A percentile compares a stretch with the other conserved stretches of the same genome.
Evolutionary conservation across 352 stramenopile species (phyloP).

Genomic region (Pythium pyrilobum): DNA sequence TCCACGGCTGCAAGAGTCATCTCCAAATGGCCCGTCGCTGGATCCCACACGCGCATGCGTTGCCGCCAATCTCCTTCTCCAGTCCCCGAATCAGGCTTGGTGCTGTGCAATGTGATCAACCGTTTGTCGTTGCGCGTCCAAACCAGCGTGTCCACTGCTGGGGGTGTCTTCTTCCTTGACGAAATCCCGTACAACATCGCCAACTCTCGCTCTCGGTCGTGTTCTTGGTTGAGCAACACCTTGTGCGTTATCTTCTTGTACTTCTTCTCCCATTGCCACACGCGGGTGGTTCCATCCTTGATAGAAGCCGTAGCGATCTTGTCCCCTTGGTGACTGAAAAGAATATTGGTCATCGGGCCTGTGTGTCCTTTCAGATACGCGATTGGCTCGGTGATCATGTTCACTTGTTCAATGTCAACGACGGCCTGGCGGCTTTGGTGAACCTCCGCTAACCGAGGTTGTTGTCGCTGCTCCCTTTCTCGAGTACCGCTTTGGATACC

Average conservation of each 20-base stretch:
- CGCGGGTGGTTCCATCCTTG: conserved; percentile 67
- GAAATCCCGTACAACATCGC: conserved; percentile 19
- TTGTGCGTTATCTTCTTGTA: conserved; percentile 25
- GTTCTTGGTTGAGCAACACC: conserved; percentile 18
- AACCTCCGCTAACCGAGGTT: conserved; percentile 17
- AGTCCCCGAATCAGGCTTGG: conserved; percentile 23
- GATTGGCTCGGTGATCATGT: conserved; percentile 20
- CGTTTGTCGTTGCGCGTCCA: conserved; percentile 28
- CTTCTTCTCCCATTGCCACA: conserved; percentile 33
- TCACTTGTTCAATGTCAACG: conserved; percentile 16
- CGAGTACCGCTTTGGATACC: too few species aligned
- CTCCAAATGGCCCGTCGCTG: conserved; percentile 20
- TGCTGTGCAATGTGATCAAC: conserved; percentile 36
- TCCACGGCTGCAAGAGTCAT: conserved; percentile 30
- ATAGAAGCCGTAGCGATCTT: conserved; percentile 86
- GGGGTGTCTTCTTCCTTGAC: conserved; percentile 10
- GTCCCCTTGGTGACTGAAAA: conserved; percentile 82
- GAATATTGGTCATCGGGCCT: conserved; percentile 85
- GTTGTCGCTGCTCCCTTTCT: too few species aligned
- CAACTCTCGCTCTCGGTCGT: conserved; percentile 17
- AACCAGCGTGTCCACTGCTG: conserved; percentile 30
- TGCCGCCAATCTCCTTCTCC: conserved; percentile 26
- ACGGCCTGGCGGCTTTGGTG: conserved; percentile 6
- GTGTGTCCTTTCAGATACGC: conserved; percentile 67
- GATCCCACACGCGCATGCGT: conserved; percentile 34